Evolutionary conservation across 2,329 filamentous ascomycete species (phyloP).

Genomic region (Fusarium sp.): DNA sequence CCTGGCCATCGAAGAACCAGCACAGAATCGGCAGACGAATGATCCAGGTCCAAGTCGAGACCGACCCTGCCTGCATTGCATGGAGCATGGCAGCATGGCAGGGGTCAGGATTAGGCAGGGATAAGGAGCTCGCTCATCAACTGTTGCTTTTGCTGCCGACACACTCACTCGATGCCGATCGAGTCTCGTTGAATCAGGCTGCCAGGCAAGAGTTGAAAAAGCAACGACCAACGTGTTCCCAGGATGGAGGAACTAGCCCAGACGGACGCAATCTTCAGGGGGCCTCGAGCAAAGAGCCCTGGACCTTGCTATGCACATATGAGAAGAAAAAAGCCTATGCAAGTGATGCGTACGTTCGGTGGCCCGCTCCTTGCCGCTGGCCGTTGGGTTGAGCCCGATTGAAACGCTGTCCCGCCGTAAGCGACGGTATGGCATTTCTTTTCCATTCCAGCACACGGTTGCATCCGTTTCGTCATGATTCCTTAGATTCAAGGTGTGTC

Average conservation of each 20-base stretch:
- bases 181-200: neutral
- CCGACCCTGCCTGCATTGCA: conserved; percentile 21
- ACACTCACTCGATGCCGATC: conserved; percentile 2
- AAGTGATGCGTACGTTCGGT: conserved; percentile 15
- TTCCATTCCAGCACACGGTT: conserved; percentile 14
- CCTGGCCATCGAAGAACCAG: conserved; percentile 21
- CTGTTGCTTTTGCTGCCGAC: neutral
- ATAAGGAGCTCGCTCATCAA: neutral
- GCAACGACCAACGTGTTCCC: neutral
- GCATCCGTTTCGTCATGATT: conserved; percentile 35
- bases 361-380: conserved; percentile 11
- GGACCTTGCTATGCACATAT: conserved; percentile 2
- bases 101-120: neutral
- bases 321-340: conserved; percentile 12
- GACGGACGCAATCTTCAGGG: neutral
- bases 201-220: neutral
- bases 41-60: conserved; percentile 26
- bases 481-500: conserved; percentile 22
- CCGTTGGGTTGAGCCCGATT: conserved; percentile 13
- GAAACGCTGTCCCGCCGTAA: conserved; percentile 41
- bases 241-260: neutral
- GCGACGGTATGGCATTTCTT: conserved; percentile 32
- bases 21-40: conserved; percentile 26
- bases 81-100: conserved; percentile 10
- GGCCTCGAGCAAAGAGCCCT: neutral